phyloP scores from a whole-genome alignment of 2,329 filamentous ascomycete genomes.

The Xylaria sp. region DNA sequence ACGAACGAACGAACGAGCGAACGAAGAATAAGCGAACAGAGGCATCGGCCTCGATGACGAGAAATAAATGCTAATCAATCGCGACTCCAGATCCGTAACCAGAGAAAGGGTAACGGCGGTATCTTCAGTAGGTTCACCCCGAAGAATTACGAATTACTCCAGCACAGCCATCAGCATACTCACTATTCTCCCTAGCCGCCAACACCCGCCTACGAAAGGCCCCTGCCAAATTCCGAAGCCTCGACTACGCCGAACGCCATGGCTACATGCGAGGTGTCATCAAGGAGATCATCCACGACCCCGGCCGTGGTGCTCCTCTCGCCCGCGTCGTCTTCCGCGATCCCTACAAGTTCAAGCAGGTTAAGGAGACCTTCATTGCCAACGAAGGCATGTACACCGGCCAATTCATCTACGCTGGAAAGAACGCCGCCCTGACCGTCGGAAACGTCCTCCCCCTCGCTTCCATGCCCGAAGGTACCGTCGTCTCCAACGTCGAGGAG shows the following conservation, averaged over 20 bases:
- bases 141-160: constrained; percentile 17
- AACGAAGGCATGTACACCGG: constrained; percentile 99
- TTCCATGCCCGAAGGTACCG: constrained; percentile 98
- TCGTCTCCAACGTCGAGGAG: constrained; percentile 99
- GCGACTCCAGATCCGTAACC: constrained; percentile 67
- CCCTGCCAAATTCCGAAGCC: constrained; percentile 92
- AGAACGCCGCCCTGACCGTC: constrained; percentile 96
- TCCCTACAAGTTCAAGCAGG: constrained; percentile 97
- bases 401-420: constrained; percentile 99
- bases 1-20: background rate
- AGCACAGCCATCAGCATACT: constrained; percentile 33
- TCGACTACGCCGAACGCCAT: constrained; percentile 97
- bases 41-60: constrained; percentile 26
- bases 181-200: constrained; percentile 64
- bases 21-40: too few species aligned
- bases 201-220: constrained; percentile 95
- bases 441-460: constrained; percentile 96
- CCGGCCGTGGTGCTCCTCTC: constrained; percentile 96
- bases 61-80: constrained; percentile 22
- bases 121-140: constrained; percentile 51
- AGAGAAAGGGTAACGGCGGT: constrained; percentile 57
- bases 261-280: constrained; percentile 98
- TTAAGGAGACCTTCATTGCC: constrained; percentile 99
- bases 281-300: constrained; percentile 99
- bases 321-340: constrained; percentile 97